phyloP scores from a whole-genome alignment of 73 alveolate genomes.

The Paramecium bursaria region DNA sequence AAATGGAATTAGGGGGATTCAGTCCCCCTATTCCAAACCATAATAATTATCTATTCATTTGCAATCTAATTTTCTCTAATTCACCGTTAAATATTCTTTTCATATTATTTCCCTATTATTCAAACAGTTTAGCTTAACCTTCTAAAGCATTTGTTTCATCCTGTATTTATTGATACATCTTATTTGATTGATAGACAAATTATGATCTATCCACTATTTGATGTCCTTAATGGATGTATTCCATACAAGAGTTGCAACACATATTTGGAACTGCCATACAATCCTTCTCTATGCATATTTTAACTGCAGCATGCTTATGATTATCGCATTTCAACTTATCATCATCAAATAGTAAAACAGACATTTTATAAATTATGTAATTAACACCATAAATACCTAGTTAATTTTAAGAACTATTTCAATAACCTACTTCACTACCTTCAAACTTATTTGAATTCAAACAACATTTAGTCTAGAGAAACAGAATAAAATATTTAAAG shows the following conservation, averaged over 20 bases:
- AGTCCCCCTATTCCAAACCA: too few species aligned
- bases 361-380: too few species aligned
- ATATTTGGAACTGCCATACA: conserved; percentile 23
- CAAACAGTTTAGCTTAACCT: conserved; percentile 9
- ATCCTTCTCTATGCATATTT: conserved; percentile 8
- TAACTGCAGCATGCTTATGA: not conserved
- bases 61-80: conserved; percentile 28
- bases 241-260: conserved; percentile 25
- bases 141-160: conserved; percentile 26
- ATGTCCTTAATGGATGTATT: conserved; percentile 14
- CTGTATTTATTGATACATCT: conserved; percentile 2
- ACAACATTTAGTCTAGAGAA: too few species aligned
- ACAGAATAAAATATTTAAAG: too few species aligned
- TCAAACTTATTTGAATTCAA: too few species aligned
- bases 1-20: too few species aligned
- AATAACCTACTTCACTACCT: too few species aligned
- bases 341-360: conserved; percentile 44
- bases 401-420: too few species aligned
- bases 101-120: conserved; percentile 5
- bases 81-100: conserved; percentile 46
- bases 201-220: not conserved
- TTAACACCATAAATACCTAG: too few species aligned
- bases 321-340: conserved; percentile 17
- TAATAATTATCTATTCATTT: conserved; percentile 5
- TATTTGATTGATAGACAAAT: conserved; percentile 40